phyloP scores from a whole-genome alignment of 305 asterid genomes.

The Fraxinus greggii region DNA sequence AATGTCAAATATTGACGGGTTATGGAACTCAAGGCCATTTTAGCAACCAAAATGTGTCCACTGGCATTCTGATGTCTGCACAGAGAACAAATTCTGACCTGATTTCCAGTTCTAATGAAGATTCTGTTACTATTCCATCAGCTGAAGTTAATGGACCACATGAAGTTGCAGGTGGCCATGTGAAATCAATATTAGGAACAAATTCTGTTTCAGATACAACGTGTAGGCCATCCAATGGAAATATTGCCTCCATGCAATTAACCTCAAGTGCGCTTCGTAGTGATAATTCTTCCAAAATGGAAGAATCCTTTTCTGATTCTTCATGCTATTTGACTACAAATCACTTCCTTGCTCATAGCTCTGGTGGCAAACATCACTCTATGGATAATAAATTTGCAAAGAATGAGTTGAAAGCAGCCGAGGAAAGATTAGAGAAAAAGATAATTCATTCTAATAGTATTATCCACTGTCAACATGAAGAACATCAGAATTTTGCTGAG shows the following conservation, averaged over 20 bases:
- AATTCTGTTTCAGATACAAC: conserved; percentile 27
- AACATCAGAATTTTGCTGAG: conserved; percentile 17
- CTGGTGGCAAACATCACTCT: conserved; percentile 16
- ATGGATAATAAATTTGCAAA: conserved; percentile 16
- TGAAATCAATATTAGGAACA: conserved; percentile 21
- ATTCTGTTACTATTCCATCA: conserved; percentile 20
- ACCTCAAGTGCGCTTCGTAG: conserved; percentile 23
- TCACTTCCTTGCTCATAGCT: conserved; percentile 22
- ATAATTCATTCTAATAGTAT: conserved; percentile 18
- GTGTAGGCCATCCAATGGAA: conserved; percentile 22
- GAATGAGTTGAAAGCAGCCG: conserved; percentile 7
- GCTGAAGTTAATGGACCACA: conserved; percentile 26
- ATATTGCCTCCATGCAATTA: conserved; percentile 15
- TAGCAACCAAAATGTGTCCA: conserved; percentile 27
- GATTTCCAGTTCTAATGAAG: conserved; percentile 25
- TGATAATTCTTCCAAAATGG: conserved; percentile 31
- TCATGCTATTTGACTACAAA: conserved; percentile 25
- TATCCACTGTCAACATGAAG: conserved; percentile 22
- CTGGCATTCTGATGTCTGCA: conserved; percentile 28
- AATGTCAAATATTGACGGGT: conserved; percentile 25
- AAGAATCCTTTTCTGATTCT: conserved; percentile 28
- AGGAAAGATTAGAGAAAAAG: conserved; percentile 13
- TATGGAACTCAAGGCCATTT: conserved; percentile 23
- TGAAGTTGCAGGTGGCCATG: conserved; percentile 21
- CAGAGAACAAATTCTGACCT: conserved; percentile 27